Conservation (phyloP, 2,329 filamentous ascomycete species). For the Lomentospora prolificans region DNA sequence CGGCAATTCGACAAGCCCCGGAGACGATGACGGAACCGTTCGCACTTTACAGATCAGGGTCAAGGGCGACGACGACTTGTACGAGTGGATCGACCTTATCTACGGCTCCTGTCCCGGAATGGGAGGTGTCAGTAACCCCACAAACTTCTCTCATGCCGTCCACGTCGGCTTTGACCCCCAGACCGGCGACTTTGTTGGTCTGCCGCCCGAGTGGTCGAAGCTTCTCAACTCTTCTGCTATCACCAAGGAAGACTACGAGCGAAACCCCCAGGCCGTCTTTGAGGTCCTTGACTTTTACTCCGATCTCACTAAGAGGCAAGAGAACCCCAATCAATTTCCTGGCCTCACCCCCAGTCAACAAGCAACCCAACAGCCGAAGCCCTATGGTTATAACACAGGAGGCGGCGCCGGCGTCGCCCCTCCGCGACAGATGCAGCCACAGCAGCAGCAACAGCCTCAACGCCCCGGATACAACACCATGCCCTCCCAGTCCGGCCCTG, state of each 20-base stretch:
- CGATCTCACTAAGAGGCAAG: conserved; percentile 66
- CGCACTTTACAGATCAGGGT: conserved; percentile 86
- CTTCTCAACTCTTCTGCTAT: conserved; percentile 92
- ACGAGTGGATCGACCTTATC: conserved; percentile 98
- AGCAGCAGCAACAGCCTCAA: conserved; percentile 18
- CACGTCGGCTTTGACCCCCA: conserved; percentile 96
- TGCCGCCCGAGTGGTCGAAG: conserved; percentile 96
- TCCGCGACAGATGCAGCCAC: conserved; percentile 42
- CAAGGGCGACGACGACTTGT: conserved; percentile 91
- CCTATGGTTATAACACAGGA: conserved; percentile 45
- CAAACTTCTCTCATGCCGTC: conserved; percentile 93
- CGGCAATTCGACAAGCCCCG: conserved; percentile 58
- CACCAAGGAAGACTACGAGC: conserved; percentile 96
- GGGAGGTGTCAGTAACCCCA: conserved; percentile 96
- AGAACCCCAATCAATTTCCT: conserved; percentile 59
- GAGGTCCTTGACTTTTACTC: conserved; percentile 81
- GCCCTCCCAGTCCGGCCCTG: conserved; percentile 25
- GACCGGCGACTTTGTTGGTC: conserved; percentile 86
- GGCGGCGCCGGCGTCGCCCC: conserved; percentile 53
- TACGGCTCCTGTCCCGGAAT: conserved; percentile 95
- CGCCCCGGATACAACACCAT: conserved; percentile 30
- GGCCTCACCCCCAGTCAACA: conserved; percentile 60
- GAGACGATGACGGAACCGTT: conserved; percentile 69
- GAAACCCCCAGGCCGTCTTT: conserved; percentile 79
- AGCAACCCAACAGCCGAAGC: conserved; percentile 45